These are phyloP conservation scores for Onygenales sp. DNA, from an alignment of 2,329 filamentous ascomycete species.

Conservation along the genomic window DNA sequence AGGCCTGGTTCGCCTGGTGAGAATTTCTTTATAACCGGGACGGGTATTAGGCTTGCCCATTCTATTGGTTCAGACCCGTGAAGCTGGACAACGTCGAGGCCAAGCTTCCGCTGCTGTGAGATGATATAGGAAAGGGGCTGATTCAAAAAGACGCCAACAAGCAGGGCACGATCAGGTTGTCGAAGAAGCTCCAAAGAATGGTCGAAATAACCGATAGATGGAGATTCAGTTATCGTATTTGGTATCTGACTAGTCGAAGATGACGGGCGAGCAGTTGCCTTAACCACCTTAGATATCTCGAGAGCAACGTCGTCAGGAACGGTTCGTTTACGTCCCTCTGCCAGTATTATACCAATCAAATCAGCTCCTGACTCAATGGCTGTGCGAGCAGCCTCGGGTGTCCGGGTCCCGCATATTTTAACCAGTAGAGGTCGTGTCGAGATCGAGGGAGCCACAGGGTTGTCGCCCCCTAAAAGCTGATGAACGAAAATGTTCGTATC, in stretches of 20 bases:
- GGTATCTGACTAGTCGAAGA: constrained; percentile 5
- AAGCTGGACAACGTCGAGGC: constrained; percentile 81
- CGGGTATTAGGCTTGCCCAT: constrained; percentile 81
- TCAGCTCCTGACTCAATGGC: constrained; percentile 85
- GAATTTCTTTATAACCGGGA: constrained; percentile 84
- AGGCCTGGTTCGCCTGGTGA: constrained; percentile 65
- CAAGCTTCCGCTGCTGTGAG: constrained; percentile 63
- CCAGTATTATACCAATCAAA: constrained; percentile 85
- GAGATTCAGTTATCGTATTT: constrained; percentile 14
- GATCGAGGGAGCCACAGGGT: constrained; percentile 13
- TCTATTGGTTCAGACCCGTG: constrained; percentile 89
- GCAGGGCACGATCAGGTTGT: constrained; percentile 54
- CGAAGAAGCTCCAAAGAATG: constrained; percentile 40
- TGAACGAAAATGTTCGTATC: constrained; percentile 76
- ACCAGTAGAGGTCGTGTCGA: constrained; percentile 50
- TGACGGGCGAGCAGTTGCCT: constrained; percentile 33
- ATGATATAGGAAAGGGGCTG: constrained; percentile 78
- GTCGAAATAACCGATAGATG: constrained; percentile 59
- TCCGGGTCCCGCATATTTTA: constrained; percentile 92
- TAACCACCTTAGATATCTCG: constrained; percentile 71
- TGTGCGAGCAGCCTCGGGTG: constrained; percentile 65
- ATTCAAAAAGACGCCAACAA: constrained; percentile 92
- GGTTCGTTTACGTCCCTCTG: constrained; percentile 68
- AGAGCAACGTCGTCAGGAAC: constrained; percentile 70
- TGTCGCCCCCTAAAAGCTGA: constrained; percentile 59